Percentiles rank a stretch among this genome's conserved stretches.
Evolutionary conservation across 768 basidiomycete species (phyloP).

Genomic region (Dacryopinax spathularia): DNA sequence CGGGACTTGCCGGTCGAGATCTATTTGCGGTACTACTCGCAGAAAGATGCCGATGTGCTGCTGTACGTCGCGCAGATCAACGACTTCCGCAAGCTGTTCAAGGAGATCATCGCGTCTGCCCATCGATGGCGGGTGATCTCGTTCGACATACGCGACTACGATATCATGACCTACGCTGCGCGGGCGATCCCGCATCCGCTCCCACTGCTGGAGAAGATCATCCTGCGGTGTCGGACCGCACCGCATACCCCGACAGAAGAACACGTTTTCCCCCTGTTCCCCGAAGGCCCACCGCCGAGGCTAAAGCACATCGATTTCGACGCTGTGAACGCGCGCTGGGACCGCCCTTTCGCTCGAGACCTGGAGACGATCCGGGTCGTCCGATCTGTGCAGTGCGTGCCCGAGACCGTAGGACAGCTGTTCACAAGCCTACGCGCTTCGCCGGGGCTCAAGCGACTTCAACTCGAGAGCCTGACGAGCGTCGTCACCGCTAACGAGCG

Average conservation of each 20-base stretch:
- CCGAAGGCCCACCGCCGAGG: neutral
- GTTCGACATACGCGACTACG: constrained; percentile 2
- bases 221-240: neutral
- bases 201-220: neutral
- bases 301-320: constrained; percentile 1
- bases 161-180: constrained; percentile 2
- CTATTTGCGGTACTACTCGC: neutral
- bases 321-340: neutral
- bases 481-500: neutral
- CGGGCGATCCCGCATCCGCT: neutral
- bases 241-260: neutral
- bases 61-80: neutral
- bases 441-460: neutral
- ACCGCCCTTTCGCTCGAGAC: neutral
- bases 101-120: neutral
- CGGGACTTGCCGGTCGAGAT: neutral
- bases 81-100: neutral
- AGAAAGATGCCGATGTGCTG: neutral
- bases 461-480: neutral
- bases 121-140: neutral
- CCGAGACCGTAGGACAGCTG: neutral
- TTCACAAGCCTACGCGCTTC: neutral
- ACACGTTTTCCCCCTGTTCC: neutral
- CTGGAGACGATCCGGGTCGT: neutral
- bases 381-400: neutral